Evolutionary conservation across 768 basidiomycete genomes (phyloP), one percentile per base, ranked within the genome.

Genomic region (Suillus ampliporus): DNA sequence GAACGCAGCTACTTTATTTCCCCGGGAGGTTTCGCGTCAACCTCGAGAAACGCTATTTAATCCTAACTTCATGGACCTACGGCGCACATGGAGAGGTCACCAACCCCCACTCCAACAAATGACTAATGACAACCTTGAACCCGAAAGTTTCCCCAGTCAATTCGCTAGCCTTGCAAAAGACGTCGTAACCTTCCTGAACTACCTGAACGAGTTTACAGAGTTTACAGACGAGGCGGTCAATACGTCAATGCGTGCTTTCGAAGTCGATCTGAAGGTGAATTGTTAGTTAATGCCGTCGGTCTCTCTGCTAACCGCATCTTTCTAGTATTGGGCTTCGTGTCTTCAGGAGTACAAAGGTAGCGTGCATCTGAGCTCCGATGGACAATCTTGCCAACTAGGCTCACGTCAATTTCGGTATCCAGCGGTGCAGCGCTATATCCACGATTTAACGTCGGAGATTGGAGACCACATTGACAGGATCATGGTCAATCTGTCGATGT

Each of bases 1-100:
- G 79, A 85, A 85, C 60, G 84, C 84, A n/a, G 83, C 85, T 26
- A 82, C 80, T 41, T 74, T 86, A 19, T 82, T 85, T 62, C 84
- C 85, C 41, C 78, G 82, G 54, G 83, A 82, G 65, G 74, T 85
- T 47, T 60, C 64, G 23, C 74, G 77, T 47, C 79, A 79, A 58
- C 71, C 78, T 15, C 74, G 72, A 21, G 81, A 82, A 35, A 69
- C 75, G 1, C 71, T 77, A 40, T 72, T 79, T 14, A 78, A 76
- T 46, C 76, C 80, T 31, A 74, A 75, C 61, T 67, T 80, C n/a
- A 77, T 66, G 71, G 71, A 70, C 61, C 69, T 71, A 68, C 57
- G 59, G 56, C 70, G 67, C 53, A 74, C 62, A 61, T 76, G 64
- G 72, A 79, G 79, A 40, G 71, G 67, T 21, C 73, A 72, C 44